Percentiles rank a stretch among this genome's conserved stretches.
Evolutionary conservation across 371 early-diverging fungal genomes (phyloP).

Genomic region (Rhizopus stolonifer): DNA sequence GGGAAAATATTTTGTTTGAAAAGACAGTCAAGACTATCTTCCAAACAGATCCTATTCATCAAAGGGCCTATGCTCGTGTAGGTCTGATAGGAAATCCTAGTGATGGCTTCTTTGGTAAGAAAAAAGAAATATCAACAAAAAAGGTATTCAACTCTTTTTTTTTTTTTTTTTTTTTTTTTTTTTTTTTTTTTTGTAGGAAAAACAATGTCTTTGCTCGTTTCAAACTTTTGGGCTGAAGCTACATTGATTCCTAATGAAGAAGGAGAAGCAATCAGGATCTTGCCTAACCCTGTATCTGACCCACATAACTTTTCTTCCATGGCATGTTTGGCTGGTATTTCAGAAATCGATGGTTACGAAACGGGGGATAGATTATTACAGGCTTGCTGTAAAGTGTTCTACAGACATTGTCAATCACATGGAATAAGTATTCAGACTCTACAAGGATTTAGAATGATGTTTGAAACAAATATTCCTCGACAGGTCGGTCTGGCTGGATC

Average conservation of each 20-base stretch:
- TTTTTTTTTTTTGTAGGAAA: constrained; percentile 28
- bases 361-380: constrained; percentile 58
- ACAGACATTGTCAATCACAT: constrained; percentile 39
- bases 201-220: constrained; percentile 62
- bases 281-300: constrained; percentile 48
- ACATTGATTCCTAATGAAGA: constrained; percentile 53
- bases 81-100: constrained; percentile 75
- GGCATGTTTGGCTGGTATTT: constrained; percentile 32
- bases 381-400: constrained; percentile 66
- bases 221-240: constrained; percentile 66
- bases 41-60: constrained; percentile 31
- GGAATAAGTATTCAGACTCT: constrained; percentile 33
- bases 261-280: constrained; percentile 35
- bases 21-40: neutral
- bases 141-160: no score
- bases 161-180: neutral
- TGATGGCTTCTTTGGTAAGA: constrained; percentile 66
- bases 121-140: neutral
- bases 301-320: constrained; percentile 45
- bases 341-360: constrained; percentile 59
- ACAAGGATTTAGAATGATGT: constrained; percentile 55
- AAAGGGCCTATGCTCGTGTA: constrained; percentile 60
- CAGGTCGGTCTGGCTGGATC: constrained; percentile 77
- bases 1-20: constrained; percentile 18
- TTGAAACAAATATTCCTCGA: constrained; percentile 68